Conservation (phyloP, 2,329 filamentous ascomycete species). For the Cercospora janseana region DNA sequence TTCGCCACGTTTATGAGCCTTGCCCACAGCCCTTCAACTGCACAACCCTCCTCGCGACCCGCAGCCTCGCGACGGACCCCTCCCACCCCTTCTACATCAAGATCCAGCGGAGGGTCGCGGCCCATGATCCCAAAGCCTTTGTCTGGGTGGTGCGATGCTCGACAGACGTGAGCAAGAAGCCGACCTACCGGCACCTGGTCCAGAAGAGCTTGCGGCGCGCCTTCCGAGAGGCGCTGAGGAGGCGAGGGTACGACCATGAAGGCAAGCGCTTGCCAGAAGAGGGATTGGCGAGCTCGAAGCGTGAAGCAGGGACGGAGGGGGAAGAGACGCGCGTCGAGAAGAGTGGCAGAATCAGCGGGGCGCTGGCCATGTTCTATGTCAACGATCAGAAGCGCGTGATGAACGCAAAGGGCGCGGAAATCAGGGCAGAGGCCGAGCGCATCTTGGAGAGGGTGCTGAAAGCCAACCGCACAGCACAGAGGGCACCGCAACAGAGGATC, state of each 20-base stretch:
- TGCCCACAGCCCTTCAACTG: constrained; percentile 30
- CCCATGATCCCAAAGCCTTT: constrained; percentile 41
- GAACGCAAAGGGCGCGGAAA: constrained; percentile 23
- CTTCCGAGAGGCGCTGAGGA: constrained; percentile 47
- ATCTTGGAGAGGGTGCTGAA: constrained; percentile 13
- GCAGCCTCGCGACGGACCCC: constrained; percentile 26
- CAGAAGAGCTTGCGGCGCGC: constrained; percentile 46
- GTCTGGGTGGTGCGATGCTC: constrained; percentile 49
- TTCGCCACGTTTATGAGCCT: constrained; percentile 26
- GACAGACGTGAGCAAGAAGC: constrained; percentile 38
- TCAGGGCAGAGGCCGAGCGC: constrained; percentile 16
- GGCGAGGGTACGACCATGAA: constrained; percentile 45
- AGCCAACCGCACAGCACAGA: constrained; percentile 9
- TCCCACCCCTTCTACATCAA: constrained; percentile 39
- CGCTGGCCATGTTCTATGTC: constrained; percentile 19
- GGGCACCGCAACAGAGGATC: neutral
- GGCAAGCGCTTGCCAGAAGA: constrained; percentile 25
- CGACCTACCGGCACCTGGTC: constrained; percentile 49
- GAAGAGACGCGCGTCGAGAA: neutral
- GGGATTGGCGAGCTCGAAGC: neutral
- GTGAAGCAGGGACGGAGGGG: neutral
- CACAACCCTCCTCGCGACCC: constrained; percentile 30
- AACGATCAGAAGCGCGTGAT: constrained; percentile 24
- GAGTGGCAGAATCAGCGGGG: constrained; percentile 19
- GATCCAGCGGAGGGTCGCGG: constrained; percentile 24